phyloP scores from a whole-genome alignment of 768 basidiomycete genomes.

The Daedaleopsis nitida region DNA sequence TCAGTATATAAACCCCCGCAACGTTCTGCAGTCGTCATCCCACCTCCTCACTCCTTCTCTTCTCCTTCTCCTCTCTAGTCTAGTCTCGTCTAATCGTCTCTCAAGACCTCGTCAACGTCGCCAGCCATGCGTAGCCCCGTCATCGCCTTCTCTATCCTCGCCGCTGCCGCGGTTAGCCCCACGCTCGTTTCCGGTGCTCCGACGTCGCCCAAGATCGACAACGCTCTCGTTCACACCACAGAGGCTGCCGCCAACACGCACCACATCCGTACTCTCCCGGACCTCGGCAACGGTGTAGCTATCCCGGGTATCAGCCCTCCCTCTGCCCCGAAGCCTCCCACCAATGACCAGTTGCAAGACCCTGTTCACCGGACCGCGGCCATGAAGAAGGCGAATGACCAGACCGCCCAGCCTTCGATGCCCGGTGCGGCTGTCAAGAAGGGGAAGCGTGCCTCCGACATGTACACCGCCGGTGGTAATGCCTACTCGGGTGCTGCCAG shows the following conservation, averaged over 20 bases:
- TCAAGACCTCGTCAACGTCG: constrained; percentile 19
- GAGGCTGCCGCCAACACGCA: constrained; percentile 5
- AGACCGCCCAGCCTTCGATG: constrained; percentile 2
- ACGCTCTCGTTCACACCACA: constrained; percentile 14
- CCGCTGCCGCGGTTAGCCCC: constrained; percentile 33
- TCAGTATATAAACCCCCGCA: constrained; percentile 23
- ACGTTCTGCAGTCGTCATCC: constrained; percentile 4
- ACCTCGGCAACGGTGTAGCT: too few species aligned
- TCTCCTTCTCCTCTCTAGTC: constrained; percentile 21
- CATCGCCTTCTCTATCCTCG: constrained; percentile 33
- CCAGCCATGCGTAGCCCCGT: constrained; percentile 34
- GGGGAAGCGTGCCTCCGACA: constrained; percentile 26
- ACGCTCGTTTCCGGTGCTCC: constrained; percentile 30
- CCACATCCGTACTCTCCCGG: constrained; percentile 6
- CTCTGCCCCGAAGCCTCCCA: background rate
- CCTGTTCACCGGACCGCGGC: constrained; percentile 15
- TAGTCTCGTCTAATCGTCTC: constrained; percentile 29
- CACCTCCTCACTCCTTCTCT: constrained; percentile 18
- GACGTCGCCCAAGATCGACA: constrained; percentile 24
- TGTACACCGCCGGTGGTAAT: constrained; percentile 29
- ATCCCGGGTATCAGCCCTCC: too few species aligned
- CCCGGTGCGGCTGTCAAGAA: background rate
- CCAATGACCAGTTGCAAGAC: background rate
- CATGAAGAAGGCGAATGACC: constrained; percentile 11
- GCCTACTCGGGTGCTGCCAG: constrained; percentile 27